These are phyloP conservation scores for Cicer yamashitae DNA, from an alignment of 306 rosid genomes.

Conservation along the genomic window DNA sequence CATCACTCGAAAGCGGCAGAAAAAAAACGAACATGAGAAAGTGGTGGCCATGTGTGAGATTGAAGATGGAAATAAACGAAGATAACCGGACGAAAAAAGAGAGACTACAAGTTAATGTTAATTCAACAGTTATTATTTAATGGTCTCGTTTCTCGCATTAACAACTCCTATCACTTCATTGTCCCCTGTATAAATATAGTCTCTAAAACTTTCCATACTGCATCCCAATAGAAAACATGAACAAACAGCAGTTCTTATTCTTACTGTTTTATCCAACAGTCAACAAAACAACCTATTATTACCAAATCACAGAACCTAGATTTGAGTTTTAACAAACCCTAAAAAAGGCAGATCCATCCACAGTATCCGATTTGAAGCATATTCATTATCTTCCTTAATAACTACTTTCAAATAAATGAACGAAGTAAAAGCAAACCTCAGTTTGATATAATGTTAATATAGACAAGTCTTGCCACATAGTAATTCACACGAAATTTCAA, in stretches of 20 bases:
- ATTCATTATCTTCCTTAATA: neutral
- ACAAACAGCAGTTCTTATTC: conserved; percentile 1
- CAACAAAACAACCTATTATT: neutral
- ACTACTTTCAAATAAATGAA: neutral
- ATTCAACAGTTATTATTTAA: no score
- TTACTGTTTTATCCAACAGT: conserved; percentile 3
- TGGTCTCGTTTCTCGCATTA: no score
- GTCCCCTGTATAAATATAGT: no score
- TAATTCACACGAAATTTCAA: neutral
- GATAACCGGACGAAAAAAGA: no score
- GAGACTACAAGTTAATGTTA: no score
- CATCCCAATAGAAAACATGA: conserved; percentile 14
- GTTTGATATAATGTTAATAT: neutral
- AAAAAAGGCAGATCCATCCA: conserved; percentile 32
- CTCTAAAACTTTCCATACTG: conserved; percentile 3
- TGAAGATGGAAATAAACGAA: no score
- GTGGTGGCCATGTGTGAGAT: no score
- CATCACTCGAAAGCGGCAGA: no score
- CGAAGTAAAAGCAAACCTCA: neutral
- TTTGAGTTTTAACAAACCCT: conserved; percentile 25
- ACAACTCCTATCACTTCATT: no score
- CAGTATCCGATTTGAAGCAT: neutral
- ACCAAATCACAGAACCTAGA: conserved; percentile 14
- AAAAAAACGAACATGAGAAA: no score
- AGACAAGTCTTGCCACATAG: neutral